A percentile compares a stretch with the other conserved stretches of the same genome.
phyloP scores from a whole-genome alignment of 2,329 filamentous ascomycete species.

The Botrytis pseudocinerea region DNA sequence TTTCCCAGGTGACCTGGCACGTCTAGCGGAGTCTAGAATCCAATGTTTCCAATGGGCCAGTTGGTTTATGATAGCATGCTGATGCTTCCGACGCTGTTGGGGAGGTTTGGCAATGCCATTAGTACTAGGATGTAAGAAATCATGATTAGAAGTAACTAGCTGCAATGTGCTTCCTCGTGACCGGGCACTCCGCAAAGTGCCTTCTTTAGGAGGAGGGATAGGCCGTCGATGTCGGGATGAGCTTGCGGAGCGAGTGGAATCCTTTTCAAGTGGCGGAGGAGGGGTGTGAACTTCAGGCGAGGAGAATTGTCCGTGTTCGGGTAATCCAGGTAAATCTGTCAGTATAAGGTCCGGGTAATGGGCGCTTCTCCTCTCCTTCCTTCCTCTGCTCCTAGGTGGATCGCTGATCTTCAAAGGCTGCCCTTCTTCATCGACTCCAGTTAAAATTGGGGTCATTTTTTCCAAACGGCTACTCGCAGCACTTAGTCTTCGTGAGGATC shows the following conservation, averaged over 20 bases:
- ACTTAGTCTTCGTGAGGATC: slow-evolving; percentile 78
- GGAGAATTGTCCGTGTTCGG: slow-evolving; percentile 53
- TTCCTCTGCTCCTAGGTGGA: slow-evolving; percentile 69
- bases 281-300: slow-evolving; percentile 47
- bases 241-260: slow-evolving; percentile 71
- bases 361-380: slow-evolving; percentile 73
- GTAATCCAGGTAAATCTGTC: slow-evolving; percentile 75
- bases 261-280: slow-evolving; percentile 76
- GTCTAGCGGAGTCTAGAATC: slow-evolving; percentile 67
- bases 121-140: slow-evolving; percentile 56
- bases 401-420: slow-evolving; percentile 48
- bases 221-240: slow-evolving; percentile 75
- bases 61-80: slow-evolving; percentile 65
- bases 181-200: slow-evolving; percentile 64
- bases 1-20: slow-evolving; percentile 56
- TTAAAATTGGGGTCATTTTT: slow-evolving; percentile 72
- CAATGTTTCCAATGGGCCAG: slow-evolving; percentile 69
- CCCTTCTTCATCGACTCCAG: slow-evolving; percentile 78
- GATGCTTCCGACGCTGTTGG: slow-evolving; percentile 55
- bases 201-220: slow-evolving; percentile 84
- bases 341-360: slow-evolving; percentile 63
- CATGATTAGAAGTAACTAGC: slow-evolving; percentile 69
- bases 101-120: slow-evolving; percentile 34
- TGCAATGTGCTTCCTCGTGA: slow-evolving; percentile 84
- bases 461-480: slow-evolving; percentile 86